These are phyloP conservation scores for Galerina marginata DNA, from an alignment of 768 basidiomycete genomes.

Conservation along the genomic window DNA sequence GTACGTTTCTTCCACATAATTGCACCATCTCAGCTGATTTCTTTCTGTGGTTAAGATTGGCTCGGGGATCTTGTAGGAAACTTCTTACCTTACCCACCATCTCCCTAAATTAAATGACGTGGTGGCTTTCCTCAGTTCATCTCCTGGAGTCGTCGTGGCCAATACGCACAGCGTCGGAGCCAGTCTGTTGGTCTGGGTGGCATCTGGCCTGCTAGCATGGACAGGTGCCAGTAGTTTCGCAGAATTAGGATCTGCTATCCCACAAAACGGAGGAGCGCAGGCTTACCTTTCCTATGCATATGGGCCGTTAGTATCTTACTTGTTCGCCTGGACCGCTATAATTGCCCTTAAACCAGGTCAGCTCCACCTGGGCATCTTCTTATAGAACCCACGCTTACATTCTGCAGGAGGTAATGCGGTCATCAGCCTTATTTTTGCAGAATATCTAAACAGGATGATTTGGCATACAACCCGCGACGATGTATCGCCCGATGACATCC, in stretches of 20 bases:
- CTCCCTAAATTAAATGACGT: neutral
- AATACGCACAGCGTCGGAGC: slow-evolving; percentile 91
- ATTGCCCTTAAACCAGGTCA: slow-evolving; percentile 84
- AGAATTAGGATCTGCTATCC: slow-evolving; percentile 89
- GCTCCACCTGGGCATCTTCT: slow-evolving; percentile 13
- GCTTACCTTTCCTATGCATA: slow-evolving; percentile 91
- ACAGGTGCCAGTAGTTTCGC: slow-evolving; percentile 95
- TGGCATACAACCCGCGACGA: slow-evolving; percentile 77
- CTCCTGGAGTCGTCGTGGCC: slow-evolving; percentile 89
- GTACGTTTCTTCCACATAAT: slow-evolving; percentile 36
- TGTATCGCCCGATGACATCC: slow-evolving; percentile 77
- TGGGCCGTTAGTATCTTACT: slow-evolving; percentile 84
- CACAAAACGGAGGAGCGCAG: slow-evolving; percentile 73
- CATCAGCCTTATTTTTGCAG: slow-evolving; percentile 86
- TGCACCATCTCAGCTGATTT: neutral
- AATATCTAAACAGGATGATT: slow-evolving; percentile 91
- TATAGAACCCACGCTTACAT: neutral
- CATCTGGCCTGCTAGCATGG: slow-evolving; percentile 87
- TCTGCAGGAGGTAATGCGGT: slow-evolving; percentile 75
- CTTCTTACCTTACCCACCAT: neutral
- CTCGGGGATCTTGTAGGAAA: slow-evolving; percentile 89
- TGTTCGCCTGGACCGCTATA: slow-evolving; percentile 96
- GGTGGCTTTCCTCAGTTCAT: slow-evolving; percentile 59
- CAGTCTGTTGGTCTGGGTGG: slow-evolving; percentile 84
- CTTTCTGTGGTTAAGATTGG: slow-evolving; percentile 61